Conservation (phyloP, 75 land plant genomes). For the Larix kaempferi region DNA sequence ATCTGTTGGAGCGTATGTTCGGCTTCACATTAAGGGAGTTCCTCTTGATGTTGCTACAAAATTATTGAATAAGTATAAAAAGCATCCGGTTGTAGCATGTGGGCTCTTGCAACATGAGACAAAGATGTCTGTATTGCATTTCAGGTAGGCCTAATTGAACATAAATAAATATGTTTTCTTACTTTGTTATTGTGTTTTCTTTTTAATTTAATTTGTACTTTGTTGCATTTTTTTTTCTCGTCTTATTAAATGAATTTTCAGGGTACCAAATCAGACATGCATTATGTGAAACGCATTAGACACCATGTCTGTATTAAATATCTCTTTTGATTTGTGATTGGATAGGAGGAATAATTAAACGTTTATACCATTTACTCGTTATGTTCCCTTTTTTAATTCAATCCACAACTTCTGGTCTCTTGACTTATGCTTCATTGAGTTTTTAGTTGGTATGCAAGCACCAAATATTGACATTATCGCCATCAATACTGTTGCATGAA, state of each 20-base stretch:
- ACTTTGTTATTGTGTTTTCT: background rate
- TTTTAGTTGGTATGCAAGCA: background rate
- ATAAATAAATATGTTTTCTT: background rate
- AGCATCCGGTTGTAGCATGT: constrained; percentile 57
- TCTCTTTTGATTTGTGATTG: no score
- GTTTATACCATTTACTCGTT: background rate
- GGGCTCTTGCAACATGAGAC: constrained; percentile 97
- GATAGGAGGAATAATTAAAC: no score
- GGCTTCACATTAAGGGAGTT: constrained; percentile 64
- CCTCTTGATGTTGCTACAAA: constrained; percentile 47
- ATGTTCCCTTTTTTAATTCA: background rate
- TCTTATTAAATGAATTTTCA: background rate
- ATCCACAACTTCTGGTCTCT: background rate
- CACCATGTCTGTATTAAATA: no score
- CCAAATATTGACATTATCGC: no score
- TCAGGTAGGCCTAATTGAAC: constrained; percentile 52
- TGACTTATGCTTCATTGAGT: background rate
- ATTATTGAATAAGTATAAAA: constrained; percentile 31
- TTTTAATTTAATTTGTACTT: background rate
- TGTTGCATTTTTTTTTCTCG: background rate
- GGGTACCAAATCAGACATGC: background rate
- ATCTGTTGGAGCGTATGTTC: constrained; percentile 53
- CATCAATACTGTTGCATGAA: no score
- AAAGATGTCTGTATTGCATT: constrained; percentile 97
- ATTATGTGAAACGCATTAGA: background rate